A percentile compares a stretch with the other conserved stretches of the same genome.
Evolutionary conservation across 768 basidiomycete species (phyloP).

Genomic region (Rhizopogon vulgaris): DNA sequence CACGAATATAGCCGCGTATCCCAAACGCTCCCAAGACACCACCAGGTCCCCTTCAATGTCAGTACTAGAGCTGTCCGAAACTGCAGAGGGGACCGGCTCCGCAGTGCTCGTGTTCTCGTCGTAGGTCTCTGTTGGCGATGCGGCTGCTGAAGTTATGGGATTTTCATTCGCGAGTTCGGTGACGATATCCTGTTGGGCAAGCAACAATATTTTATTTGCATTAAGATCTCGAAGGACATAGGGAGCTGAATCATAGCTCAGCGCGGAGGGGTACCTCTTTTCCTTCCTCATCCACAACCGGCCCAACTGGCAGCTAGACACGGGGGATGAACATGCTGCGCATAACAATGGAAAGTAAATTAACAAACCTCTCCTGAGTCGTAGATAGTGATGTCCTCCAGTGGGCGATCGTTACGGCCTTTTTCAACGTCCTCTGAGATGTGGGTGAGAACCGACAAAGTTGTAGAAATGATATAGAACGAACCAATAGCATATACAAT

Average conservation of each 20-base stretch:
- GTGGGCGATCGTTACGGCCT: conserved; percentile 64
- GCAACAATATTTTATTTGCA: conserved; percentile 49
- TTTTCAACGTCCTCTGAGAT: conserved; percentile 70
- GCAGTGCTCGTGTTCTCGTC: background rate
- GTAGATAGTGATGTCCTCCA: conserved; percentile 70
- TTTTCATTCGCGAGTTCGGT: conserved; percentile 12
- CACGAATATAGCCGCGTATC: conserved; percentile 24
- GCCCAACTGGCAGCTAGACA: conserved; percentile 46
- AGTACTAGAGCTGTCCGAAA: conserved; percentile 5
- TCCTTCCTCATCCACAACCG: conserved; percentile 53
- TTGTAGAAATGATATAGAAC: conserved; percentile 12
- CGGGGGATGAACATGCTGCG: conserved; percentile 1
- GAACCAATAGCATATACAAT: conserved; percentile 70
- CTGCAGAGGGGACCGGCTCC: background rate
- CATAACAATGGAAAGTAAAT: conserved; percentile 7
- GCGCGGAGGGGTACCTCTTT: conserved; percentile 90
- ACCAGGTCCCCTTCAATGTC: conserved; percentile 7
- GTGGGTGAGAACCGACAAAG: conserved; percentile 7
- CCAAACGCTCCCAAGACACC: conserved; percentile 6
- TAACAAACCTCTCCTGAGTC: conserved; percentile 80
- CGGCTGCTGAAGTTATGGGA: conserved; percentile 9
- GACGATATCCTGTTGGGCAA: conserved; percentile 40
- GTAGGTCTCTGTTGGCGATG: conserved; percentile 7
- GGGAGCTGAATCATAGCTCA: conserved; percentile 74
- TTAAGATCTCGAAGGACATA: conserved; percentile 29